A percentile compares a stretch with the other conserved stretches of the same genome.
These are phyloP conservation scores for Calocybe cyanea DNA, from an alignment of 768 basidiomycete species.

Conservation along the genomic window DNA sequence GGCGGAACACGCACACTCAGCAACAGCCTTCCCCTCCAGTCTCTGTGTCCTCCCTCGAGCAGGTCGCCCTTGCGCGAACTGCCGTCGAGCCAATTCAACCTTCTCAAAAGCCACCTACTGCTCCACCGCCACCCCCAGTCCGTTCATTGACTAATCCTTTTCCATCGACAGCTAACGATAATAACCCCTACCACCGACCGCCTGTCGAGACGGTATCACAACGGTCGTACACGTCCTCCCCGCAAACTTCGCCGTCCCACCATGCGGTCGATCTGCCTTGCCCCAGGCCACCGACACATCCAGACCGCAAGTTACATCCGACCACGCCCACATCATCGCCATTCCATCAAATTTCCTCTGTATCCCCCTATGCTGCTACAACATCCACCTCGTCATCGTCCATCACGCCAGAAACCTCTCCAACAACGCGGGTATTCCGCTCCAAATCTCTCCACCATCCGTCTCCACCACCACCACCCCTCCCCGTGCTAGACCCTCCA, in stretches of 20 bases:
- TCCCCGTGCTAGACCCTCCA: constrained; percentile 34
- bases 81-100: constrained; percentile 11
- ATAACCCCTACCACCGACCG: constrained; percentile 11
- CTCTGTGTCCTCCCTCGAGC: constrained; percentile 42
- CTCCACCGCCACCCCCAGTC: constrained; percentile 5
- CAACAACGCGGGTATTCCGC: constrained; percentile 40
- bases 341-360: background rate
- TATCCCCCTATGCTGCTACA: constrained; percentile 3
- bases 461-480: constrained; percentile 25
- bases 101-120: background rate
- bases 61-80: constrained; percentile 37
- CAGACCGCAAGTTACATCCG: constrained; percentile 39
- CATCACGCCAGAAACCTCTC: constrained; percentile 18
- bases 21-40: constrained; percentile 35
- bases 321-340: constrained; percentile 8
- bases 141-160: constrained; percentile 8
- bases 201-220: background rate
- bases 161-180: constrained; percentile 3
- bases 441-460: constrained; percentile 55
- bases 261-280: constrained; percentile 23
- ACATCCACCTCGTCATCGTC: constrained; percentile 10
- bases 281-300: constrained; percentile 43
- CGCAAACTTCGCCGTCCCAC: constrained; percentile 27
- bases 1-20: constrained; percentile 18
- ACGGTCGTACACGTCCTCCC: constrained; percentile 18